Base-by-base conservation (phyloP, 1,284 basidiomycete genomes). In the Porogramme epimiltina region DNA sequence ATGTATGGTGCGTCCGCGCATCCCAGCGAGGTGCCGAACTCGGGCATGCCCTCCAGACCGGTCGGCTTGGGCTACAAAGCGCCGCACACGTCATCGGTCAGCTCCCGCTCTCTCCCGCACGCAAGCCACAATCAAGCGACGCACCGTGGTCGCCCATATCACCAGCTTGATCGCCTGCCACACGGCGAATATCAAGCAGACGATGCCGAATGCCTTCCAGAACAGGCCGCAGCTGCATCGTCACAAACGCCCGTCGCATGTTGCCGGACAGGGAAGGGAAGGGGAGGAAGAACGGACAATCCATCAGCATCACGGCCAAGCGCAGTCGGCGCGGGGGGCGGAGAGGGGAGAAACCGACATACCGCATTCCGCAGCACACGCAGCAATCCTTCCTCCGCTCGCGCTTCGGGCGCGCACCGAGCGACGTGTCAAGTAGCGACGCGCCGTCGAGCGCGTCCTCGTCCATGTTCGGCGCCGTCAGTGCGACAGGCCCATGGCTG, bases 141-240 rank as follows among this genome's bases (percentile, higher is more conserved):
- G 49, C 55, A 81, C 81, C 42, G 72, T 74, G 10, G 74, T 61
- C 19, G 74, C 73, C 80, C 81, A 84, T 31, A 69, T 60, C 37
- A 74, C 61, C 15, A 81, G 65, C 54, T 72, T 79, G 61, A 77
- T 65, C 2, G 67, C 65, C 51, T 74, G 72, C 70, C 76, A 82
- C 13, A 75, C 51, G 4, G 72, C 53, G 44, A 76, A 68, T 8
- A 78, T 56, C 16, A 67, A 63, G 24, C 73, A 52, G 10, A 82
- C 77, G 40, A 82, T 76, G 18, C 75, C 80, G 48, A 82, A 69
- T 0, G 78, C 77, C 61, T 81, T 83, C 74, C 77, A 83, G 64
- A 82, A 76, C 10, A 81, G 63, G 22, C 70, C 70, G 55, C 78
- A 81, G 55, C 80, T 83, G 54, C 18, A 31, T 19, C 40, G 16